Conservation (phyloP, 768 basidiomycete species). For the Phallus indusiatus region DNA sequence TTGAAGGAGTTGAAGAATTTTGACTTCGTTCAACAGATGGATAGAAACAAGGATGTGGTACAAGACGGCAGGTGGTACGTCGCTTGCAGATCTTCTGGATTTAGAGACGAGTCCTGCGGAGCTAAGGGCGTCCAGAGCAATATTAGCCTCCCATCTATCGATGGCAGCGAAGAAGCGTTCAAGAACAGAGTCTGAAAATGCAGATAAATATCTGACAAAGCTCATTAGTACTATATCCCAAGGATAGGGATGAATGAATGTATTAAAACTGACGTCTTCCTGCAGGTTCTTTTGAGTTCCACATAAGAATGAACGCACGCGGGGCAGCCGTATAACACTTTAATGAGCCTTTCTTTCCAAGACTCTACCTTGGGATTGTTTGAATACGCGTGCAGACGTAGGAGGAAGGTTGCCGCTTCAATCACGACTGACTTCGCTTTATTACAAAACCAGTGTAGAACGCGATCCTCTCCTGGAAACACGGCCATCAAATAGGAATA, state of each 20-base stretch:
- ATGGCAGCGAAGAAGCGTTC: conserved; percentile 52
- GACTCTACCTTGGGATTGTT: conserved; percentile 40
- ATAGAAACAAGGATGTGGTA: conserved; percentile 55
- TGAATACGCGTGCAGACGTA: conserved; percentile 77
- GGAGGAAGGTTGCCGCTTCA: conserved; percentile 69
- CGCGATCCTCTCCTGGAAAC: conserved; percentile 27
- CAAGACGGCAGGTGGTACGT: conserved; percentile 39
- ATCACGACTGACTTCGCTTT: conserved; percentile 44
- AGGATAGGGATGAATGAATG: neutral
- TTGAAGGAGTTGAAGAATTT: conserved; percentile 35
- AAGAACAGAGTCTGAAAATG: conserved; percentile 43
- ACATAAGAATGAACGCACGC: conserved; percentile 63
- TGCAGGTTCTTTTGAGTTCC: conserved; percentile 52
- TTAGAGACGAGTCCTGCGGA: conserved; percentile 18
- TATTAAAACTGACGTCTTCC: conserved; percentile 42
- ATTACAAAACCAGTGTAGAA: conserved; percentile 75
- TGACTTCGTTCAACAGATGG: conserved; percentile 40
- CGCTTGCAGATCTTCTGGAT: conserved; percentile 24
- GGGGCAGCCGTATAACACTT: conserved; percentile 53
- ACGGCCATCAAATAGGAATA: conserved; percentile 46
- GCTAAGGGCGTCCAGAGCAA: conserved; percentile 41
- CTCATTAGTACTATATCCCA: conserved; percentile 13
- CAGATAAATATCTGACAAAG: conserved; percentile 60
- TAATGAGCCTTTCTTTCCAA: conserved; percentile 53
- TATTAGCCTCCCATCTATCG: conserved; percentile 53